Base-by-base conservation (phyloP, 176 grass and related monocot species). In the Metroxylon sagu region DNA sequence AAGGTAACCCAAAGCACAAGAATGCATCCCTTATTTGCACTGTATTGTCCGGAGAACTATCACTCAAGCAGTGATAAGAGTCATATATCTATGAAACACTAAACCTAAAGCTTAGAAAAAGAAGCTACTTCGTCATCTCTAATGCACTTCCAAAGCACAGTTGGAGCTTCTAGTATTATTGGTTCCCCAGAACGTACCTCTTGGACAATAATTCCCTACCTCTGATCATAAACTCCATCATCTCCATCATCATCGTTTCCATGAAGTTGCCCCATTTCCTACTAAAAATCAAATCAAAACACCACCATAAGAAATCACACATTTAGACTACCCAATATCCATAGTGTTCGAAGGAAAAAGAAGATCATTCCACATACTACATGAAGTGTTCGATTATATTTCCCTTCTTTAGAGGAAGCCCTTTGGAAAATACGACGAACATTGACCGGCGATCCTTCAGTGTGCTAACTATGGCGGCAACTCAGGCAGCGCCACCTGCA, bases 381-480 rank as follows among this genome's bases (percentile, higher is more conserved):
- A 27, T 83, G 56, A 89, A 95, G 58, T 95, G 77, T 29, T 78
- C 59, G 4, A 65, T 68, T 17, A 95, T 86, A 31, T 89, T 78
- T 4, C 80, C 79, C 17, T 79, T 67, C 1, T 27, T 61, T 1
- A 85, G 43, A 5, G 85, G 49, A 18, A 77, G 52, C 3, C 82
- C 85, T 30, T 31, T 62, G 0, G 81, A 77, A 53, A 88, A 85
- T 25, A 85, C 88, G 12, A 89, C 58, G 69, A 95, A 85, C 81
- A 89, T 82, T 19, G 85, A 82, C 17, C 85, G 70, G 53, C 15
- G 58, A 77, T 89, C 82, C 62, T 78, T 85, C 0, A 68, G 16
- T 50, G 78, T 59, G 62, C 60, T 23, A 86, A 63, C 62, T 62
- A 76, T 0, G 26, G 61, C 0, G 19, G 53, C 26, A 84, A 18